A percentile compares a stretch with the other conserved stretches of the same genome.
Conservation (phyloP, 2,329 filamentous ascomycete genomes). For the Clarireedia paspali region DNA sequence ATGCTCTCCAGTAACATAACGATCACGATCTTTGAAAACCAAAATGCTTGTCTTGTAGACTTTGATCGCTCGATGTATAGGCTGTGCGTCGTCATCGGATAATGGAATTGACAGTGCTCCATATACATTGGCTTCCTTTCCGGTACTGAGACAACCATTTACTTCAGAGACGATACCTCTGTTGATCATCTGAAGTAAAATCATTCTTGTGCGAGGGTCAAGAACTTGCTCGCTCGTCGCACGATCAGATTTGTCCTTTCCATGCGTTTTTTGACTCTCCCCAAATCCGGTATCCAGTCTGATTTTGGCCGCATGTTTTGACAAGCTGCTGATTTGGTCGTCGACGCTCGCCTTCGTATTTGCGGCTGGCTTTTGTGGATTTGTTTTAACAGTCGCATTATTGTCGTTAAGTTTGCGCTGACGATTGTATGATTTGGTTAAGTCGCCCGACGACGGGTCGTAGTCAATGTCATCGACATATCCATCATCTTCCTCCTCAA, state of each 20-base stretch:
- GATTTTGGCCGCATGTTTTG: slow-evolving; percentile 80
- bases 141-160: slow-evolving; percentile 90
- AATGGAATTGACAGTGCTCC: slow-evolving; percentile 64
- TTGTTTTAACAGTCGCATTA: slow-evolving; percentile 49
- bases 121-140: slow-evolving; percentile 98
- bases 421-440: slow-evolving; percentile 79
- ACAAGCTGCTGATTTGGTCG: slow-evolving; percentile 79
- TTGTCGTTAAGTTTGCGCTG: slow-evolving; percentile 59
- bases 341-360: slow-evolving; percentile 77
- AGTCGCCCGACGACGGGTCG: slow-evolving; percentile 53
- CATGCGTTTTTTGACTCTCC: slow-evolving; percentile 48
- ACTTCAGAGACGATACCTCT: slow-evolving; percentile 82
- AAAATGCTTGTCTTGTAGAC: slow-evolving; percentile 98
- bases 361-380: slow-evolving; percentile 68
- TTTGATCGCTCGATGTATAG: slow-evolving; percentile 82
- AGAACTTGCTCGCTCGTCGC: slow-evolving; percentile 93
- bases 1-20: slow-evolving; percentile 92
- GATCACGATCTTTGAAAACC: slow-evolving; percentile 95
- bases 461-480: slow-evolving; percentile 50
- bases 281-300: slow-evolving; percentile 55
- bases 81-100: slow-evolving; percentile 41
- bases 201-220: slow-evolving; percentile 90
- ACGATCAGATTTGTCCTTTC: slow-evolving; percentile 84
- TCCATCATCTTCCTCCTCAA: slow-evolving; percentile 56
- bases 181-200: slow-evolving; percentile 93